Base-by-base conservation (phyloP, 495 filamentous ascomycete genomes). In the Penicillium bovifimosum region DNA sequence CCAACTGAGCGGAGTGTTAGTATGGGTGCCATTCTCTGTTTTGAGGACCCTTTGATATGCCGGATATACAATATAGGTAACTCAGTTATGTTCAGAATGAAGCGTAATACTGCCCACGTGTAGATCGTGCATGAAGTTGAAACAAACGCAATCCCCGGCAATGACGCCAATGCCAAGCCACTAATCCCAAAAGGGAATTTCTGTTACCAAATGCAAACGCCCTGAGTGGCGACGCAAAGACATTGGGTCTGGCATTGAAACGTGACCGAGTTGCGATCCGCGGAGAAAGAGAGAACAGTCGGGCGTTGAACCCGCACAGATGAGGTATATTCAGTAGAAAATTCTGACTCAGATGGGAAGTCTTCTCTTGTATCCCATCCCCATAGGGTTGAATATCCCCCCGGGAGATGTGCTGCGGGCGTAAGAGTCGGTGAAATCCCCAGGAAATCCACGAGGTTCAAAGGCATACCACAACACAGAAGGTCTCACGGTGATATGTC, bases 201-300 rank as follows among this genome's bases (percentile, higher is more conserved):
- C 61, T 66, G 56, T 75, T 75, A 75, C 72, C 53, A 63, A 69
- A 75, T 56, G 28, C 56, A 67, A 69, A 68, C 42, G n/a, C 50
- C 35, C 39, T 70, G 62, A 71, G 41, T 70, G 72, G 70, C 40
- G 33, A 42, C 45, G 5, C 18, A 29, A 36, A n/a, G 24, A 33
- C 26, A 43, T 6, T 5, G n/a, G 27, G 9, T 32, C 38, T 28
- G 31, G 10, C 24, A 26, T 18, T 8, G 20, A 31, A 24, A 27
- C 46, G 14, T 47, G 10, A 6, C 20, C 3, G n/a, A 42, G n/a
- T 43, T 17, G 13, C n/a, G 8, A 43, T 55, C 56, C 56, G 56
- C 56, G 56, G 56, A 59, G 56, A 59, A 45, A 40, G 33, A 31
- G 31, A 35, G 33, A 20, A 20, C 9, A 9, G 17, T 24, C 18